A percentile compares a stretch with the other conserved stretches of the same genome.
Conservation (phyloP, 208 protist species). For the Wallacemonas sp. region DNA sequence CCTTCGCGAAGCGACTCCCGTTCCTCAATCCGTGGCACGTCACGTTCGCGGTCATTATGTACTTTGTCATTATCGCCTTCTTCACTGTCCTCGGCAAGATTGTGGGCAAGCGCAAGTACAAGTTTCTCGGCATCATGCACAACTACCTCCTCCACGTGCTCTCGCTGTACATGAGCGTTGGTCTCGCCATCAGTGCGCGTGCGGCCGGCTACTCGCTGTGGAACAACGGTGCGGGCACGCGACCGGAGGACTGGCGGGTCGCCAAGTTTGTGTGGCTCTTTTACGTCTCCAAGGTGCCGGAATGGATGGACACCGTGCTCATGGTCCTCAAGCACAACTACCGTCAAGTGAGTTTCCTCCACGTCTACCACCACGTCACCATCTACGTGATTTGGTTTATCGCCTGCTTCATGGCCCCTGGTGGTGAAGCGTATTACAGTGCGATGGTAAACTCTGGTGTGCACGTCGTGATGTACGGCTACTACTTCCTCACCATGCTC, state of each 20-base stretch:
- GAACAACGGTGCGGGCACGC: constrained; percentile 63
- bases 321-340: constrained; percentile 81
- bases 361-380: constrained; percentile 82
- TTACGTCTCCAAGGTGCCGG: constrained; percentile 76
- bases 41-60: constrained; percentile 39
- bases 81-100: constrained; percentile 36
- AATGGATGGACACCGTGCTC: constrained; percentile 78
- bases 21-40: constrained; percentile 56
- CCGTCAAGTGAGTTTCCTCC: constrained; percentile 75
- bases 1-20: constrained; percentile 54
- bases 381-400: constrained; percentile 79
- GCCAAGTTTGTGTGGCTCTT: constrained; percentile 78
- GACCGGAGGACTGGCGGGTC: constrained; percentile 46
- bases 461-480: constrained; percentile 86
- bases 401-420: constrained; percentile 42
- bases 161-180: constrained; percentile 73
- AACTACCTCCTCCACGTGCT: constrained; percentile 69
- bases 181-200: constrained; percentile 55
- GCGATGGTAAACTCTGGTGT: constrained; percentile 77
- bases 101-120: constrained; percentile 56
- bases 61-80: constrained; percentile 36
- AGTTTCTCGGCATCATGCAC: constrained; percentile 47
- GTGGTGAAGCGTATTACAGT: constrained; percentile 82
- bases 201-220: constrained; percentile 66
- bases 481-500: constrained; percentile 76